Evolutionary conservation across 352 stramenopile species (phyloP), one percentile per base, ranked within the genome.

Genomic region (Pythium plurisporium): DNA sequence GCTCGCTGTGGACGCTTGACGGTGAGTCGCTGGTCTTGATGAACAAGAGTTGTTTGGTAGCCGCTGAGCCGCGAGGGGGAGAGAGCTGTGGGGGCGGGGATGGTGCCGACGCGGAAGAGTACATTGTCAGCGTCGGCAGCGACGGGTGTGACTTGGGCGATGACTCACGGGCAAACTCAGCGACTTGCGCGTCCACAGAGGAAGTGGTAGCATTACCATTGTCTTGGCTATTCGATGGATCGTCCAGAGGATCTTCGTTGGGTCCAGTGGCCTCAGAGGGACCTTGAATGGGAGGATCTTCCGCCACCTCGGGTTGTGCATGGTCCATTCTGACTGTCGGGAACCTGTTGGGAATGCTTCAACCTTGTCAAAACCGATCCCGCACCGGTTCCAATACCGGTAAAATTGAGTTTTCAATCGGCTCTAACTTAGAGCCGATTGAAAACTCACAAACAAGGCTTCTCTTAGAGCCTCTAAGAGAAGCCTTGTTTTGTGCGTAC

Each of bases 1-100:
- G 74, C 42, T 87, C 72, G 59, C 74, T 86, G 34, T 73, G 73
- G 20, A 70, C 42, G 56, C 79, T 86, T 29, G 76, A 72, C 11
- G 70, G 70, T 55, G 72, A 74, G 59, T 82, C 69, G 53, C 52
- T 74, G 46, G 65, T 72, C 62, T 75, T 77, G 68, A 77, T 60
- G 29, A 76, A 60, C 33, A 77, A 55, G 12, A 62, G 40, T 12
- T 66, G 64, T 30, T 60, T 62, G 36, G 54, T 54, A 29, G 52
- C 41, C 17, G 37, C 36, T 1, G 42, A 23, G 22, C 34, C 29
- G 26, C 40, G 57, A 27, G 31, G 33, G 14, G 49, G 48, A 20
- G 49, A 49, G 41, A 59, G 48, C 31, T 34, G 54, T 14, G 42
- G 57, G n/a, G 19, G 43, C 7, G 42, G 36, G 9, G 54, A 51